Conservation (phyloP, 1,284 basidiomycete species). For the Gomphus bonarii region DNA sequence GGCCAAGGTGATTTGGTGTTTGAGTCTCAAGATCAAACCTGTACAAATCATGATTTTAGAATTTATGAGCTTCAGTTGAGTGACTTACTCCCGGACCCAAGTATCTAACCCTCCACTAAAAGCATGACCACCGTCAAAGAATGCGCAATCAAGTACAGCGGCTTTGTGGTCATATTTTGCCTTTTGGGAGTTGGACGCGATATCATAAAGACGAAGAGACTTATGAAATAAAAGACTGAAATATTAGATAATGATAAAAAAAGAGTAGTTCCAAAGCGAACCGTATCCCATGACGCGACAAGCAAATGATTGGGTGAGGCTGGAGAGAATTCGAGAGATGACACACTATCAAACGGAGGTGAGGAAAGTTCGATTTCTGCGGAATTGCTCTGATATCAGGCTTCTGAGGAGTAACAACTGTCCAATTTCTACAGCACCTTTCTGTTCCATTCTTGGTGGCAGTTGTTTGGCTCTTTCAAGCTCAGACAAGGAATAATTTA, state of each 20-base stretch:
- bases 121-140: conserved; percentile 50
- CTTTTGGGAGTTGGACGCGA: conserved; percentile 50
- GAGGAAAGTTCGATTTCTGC: conserved; percentile 47
- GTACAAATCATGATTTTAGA: background rate
- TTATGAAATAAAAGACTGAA: conserved; percentile 20
- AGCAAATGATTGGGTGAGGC: conserved; percentile 65
- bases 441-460: conserved; percentile 12
- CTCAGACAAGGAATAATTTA: background rate
- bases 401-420: background rate
- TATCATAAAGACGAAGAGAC: conserved; percentile 69
- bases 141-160: conserved; percentile 58
- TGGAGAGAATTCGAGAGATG: conserved; percentile 74
- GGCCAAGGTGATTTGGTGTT: conserved; percentile 50
- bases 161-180: conserved; percentile 73
- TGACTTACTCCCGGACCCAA: conserved; percentile 55
- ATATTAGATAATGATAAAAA: background rate
- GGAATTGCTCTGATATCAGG: conserved; percentile 9
- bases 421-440: conserved; percentile 12
- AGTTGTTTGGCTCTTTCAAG: background rate
- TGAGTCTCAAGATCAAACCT: conserved; percentile 59
- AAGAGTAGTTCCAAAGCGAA: conserved; percentile 30
- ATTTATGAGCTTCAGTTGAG: background rate
- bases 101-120: conserved; percentile 73
- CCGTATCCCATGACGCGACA: conserved; percentile 84
- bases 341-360: conserved; percentile 79